Percentiles rank a stretch among this genome's conserved stretches.
Evolutionary conservation across 306 rosid species (phyloP).

Genomic region (Luffa aegyptiaca): DNA sequence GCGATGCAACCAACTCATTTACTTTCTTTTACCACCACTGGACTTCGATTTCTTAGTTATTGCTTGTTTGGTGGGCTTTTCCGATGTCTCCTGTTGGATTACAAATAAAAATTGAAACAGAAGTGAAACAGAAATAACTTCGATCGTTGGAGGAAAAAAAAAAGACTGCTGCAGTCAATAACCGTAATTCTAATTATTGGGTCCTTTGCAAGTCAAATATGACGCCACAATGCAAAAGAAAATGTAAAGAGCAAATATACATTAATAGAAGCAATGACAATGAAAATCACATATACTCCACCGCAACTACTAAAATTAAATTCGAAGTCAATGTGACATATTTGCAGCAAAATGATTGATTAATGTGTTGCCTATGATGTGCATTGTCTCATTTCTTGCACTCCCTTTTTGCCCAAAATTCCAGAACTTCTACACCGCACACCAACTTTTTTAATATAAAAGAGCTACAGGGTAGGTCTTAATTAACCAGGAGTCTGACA

Average conservation of each 20-base stretch:
- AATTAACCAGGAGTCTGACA: not conserved
- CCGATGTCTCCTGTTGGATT: slow-evolving; percentile 4
- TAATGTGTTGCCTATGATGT: not conserved
- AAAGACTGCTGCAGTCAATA: not conserved
- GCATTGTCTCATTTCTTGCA: not conserved
- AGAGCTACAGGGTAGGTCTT: not conserved
- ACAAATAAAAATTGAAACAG: not conserved
- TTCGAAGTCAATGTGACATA: not conserved
- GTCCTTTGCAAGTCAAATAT: not conserved
- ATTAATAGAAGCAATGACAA: not conserved
- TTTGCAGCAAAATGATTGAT: not conserved
- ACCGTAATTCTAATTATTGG: not conserved
- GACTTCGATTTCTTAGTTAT: slow-evolving; percentile 11
- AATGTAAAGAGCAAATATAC: not conserved
- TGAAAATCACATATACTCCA: not conserved
- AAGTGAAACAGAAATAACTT: not conserved
- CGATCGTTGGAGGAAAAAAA: not conserved
- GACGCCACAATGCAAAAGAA: not conserved
- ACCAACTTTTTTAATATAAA: not conserved
- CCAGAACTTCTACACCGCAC: not conserved
- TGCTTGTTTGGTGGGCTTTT: not conserved
- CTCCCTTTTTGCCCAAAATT: not conserved
- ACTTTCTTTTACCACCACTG: slow-evolving; percentile 6
- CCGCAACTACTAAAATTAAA: not conserved
- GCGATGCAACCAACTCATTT: slow-evolving; percentile 1